These are phyloP conservation scores for Yamadazyma epiphylla DNA, from an alignment of 1,139 yeast genomes.

Conservation along the genomic window DNA sequence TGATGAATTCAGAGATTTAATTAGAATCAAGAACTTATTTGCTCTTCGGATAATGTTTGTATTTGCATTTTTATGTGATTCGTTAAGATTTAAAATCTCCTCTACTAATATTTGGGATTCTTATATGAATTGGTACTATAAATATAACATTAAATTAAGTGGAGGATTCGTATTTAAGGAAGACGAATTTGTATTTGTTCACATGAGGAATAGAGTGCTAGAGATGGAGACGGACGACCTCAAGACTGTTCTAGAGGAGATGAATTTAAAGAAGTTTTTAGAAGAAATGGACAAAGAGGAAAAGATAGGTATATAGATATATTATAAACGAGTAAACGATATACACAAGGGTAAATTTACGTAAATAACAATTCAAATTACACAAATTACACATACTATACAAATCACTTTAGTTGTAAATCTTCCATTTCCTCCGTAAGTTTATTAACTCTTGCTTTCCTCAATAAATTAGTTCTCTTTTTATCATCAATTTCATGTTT, in stretches of 20 bases:
- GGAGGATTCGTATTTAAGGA: slow-evolving; percentile 14
- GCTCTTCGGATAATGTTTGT: slow-evolving; percentile 23
- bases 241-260: too few species aligned
- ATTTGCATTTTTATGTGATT: slow-evolving; percentile 16
- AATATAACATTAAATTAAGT: slow-evolving; percentile 9
- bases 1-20: slow-evolving; percentile 11
- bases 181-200: slow-evolving; percentile 8
- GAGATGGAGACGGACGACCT: too few species aligned
- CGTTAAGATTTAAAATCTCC: too few species aligned
- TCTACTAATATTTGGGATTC: slow-evolving; percentile 28
- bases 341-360: too few species aligned
- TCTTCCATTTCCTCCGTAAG: slow-evolving; percentile 27
- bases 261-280: too few species aligned
- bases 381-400: too few species aligned
- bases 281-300: too few species aligned
- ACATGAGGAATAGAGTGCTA: too few species aligned
- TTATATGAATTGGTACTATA: slow-evolving; percentile 19
- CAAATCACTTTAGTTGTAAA: slow-evolving; percentile 12
- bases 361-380: too few species aligned
- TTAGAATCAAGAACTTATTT: slow-evolving; percentile 16
- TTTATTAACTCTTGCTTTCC: slow-evolving; percentile 34
- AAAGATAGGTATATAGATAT: too few species aligned
- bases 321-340: too few species aligned
- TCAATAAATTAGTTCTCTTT: slow-evolving; percentile 27
- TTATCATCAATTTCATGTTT: slow-evolving; percentile 23